A percentile compares a stretch with the other conserved stretches of the same genome.
These are phyloP conservation scores for Globisporangium orthogonon DNA, from an alignment of 352 stramenopile species.

Conservation along the genomic window DNA sequence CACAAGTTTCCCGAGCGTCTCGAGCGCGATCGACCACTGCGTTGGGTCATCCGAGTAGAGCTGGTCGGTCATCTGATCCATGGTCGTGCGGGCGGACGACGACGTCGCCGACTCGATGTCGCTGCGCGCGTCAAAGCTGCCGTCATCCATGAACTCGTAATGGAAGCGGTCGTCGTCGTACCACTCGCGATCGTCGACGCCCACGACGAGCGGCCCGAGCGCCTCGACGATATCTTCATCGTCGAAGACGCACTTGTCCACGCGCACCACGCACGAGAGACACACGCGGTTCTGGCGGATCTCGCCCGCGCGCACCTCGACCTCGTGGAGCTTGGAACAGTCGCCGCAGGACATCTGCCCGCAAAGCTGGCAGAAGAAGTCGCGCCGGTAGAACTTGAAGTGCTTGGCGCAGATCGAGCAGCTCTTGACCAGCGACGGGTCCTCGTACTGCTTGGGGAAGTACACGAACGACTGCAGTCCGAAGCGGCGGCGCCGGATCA, in stretches of 20 bases:
- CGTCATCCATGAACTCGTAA: slow-evolving; percentile 7
- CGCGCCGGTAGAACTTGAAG: slow-evolving; percentile 38
- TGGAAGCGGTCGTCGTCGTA: slow-evolving; percentile 17
- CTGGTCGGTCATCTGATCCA: slow-evolving; percentile 25
- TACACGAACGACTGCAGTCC: slow-evolving; percentile 67
- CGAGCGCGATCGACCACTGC: slow-evolving; percentile 30
- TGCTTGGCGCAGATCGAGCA: slow-evolving; percentile 46
- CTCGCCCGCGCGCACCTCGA: slow-evolving; percentile 30
- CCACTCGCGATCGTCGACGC: slow-evolving; percentile 34
- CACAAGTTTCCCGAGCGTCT: slow-evolving; percentile 40
- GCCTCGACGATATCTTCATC: slow-evolving; percentile 38
- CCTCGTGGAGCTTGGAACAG: slow-evolving; percentile 37
- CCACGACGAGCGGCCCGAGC: slow-evolving; percentile 36
- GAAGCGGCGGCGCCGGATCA: slow-evolving; percentile 60
- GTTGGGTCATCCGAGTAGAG: slow-evolving; percentile 36
- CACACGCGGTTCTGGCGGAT: slow-evolving; percentile 38
- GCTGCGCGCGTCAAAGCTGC: slow-evolving; percentile 23
- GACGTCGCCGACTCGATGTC: neutral
- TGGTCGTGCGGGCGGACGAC: slow-evolving; percentile 1
- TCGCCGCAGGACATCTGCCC: slow-evolving; percentile 35
- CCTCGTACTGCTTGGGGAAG: slow-evolving; percentile 36
- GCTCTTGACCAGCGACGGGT: slow-evolving; percentile 15
- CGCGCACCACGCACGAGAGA: slow-evolving; percentile 33
- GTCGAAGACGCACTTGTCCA: slow-evolving; percentile 38
- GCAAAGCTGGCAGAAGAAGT: slow-evolving; percentile 51